Percentiles rank a stretch among this genome's conserved stretches.
Conservation (phyloP, 495 filamentous ascomycete genomes). For the Xylaria longipes region DNA sequence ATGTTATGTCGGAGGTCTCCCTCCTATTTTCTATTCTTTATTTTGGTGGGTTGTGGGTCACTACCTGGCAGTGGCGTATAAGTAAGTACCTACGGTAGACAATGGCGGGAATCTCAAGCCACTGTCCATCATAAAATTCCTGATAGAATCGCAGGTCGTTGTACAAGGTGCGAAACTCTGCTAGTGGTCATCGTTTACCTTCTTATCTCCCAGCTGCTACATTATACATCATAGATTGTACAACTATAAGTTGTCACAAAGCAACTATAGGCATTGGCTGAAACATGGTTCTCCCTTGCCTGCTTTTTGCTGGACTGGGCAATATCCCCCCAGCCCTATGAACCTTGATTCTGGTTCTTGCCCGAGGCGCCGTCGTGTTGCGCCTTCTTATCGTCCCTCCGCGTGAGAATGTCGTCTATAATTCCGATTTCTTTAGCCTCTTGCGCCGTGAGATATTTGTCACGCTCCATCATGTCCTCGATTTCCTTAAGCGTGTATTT, state of each 20-base stretch:
- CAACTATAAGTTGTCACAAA: neutral
- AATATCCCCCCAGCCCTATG: neutral
- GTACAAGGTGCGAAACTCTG: neutral
- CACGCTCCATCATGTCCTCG: constrained; percentile 94
- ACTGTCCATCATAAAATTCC: neutral
- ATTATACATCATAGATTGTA: neutral
- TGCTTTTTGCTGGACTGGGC: neutral
- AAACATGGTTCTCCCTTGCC: neutral
- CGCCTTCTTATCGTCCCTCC: constrained; percentile 47
- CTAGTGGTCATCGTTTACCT: neutral
- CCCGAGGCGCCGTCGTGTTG: constrained; percentile 30
- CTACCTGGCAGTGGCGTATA: neutral
- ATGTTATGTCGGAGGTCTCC: neutral
- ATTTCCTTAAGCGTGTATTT: constrained; percentile 74
- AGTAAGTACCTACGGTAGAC: too few relatives aligned
- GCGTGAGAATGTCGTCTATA: constrained; percentile 82
- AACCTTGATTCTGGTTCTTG: constrained; percentile 2
- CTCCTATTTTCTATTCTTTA: neutral
- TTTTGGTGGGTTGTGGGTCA: neutral
- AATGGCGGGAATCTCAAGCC: neutral
- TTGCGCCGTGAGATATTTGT: constrained; percentile 88
- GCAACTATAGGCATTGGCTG: neutral
- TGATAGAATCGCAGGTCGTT: neutral
- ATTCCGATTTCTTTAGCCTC: constrained; percentile 91
- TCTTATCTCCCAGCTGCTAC: neutral